These are phyloP conservation scores for Malassezia yamatoensis DNA, from an alignment of 1,284 basidiomycete genomes.

Conservation along the genomic window DNA sequence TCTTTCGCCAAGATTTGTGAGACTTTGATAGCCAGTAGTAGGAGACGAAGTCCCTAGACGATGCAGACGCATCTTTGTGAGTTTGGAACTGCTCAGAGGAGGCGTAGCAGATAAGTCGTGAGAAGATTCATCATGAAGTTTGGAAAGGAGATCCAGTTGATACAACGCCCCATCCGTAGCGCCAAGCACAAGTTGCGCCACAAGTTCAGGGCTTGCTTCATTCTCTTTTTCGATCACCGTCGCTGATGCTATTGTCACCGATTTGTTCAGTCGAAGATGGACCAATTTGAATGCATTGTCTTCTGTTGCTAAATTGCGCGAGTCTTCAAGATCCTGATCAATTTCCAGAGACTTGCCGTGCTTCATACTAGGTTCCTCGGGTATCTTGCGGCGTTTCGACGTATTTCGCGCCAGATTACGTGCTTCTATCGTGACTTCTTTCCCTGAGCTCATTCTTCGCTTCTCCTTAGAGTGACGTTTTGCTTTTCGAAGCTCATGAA, in stretches of 20 bases:
- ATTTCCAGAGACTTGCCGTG: background rate
- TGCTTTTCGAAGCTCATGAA: background rate
- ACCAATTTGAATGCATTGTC: slow-evolving; percentile 11
- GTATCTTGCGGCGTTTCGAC: background rate
- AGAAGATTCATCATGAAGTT: background rate
- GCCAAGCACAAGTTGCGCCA: background rate
- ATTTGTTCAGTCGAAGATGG: slow-evolving; percentile 17
- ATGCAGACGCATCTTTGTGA: slow-evolving; percentile 17
- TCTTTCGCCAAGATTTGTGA: slow-evolving; percentile 33
- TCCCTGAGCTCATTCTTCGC: background rate
- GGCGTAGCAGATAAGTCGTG: background rate
- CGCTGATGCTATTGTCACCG: background rate
- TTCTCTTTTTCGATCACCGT: background rate
- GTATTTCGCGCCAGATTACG: background rate
- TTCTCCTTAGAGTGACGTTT: background rate
- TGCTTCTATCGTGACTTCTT: background rate
- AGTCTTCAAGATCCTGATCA: background rate
- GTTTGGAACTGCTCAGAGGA: background rate
- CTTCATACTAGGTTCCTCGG: background rate
- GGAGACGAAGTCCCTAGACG: slow-evolving; percentile 23
- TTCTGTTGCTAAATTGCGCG: background rate
- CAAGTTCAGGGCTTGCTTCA: slow-evolving; percentile 7
- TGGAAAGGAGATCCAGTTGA: background rate
- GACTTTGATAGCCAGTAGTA: slow-evolving; percentile 24
- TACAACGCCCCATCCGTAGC: background rate